phyloP scores from a whole-genome alignment of 2,329 filamentous ascomycete genomes.

The Grosmannia penicillata region DNA sequence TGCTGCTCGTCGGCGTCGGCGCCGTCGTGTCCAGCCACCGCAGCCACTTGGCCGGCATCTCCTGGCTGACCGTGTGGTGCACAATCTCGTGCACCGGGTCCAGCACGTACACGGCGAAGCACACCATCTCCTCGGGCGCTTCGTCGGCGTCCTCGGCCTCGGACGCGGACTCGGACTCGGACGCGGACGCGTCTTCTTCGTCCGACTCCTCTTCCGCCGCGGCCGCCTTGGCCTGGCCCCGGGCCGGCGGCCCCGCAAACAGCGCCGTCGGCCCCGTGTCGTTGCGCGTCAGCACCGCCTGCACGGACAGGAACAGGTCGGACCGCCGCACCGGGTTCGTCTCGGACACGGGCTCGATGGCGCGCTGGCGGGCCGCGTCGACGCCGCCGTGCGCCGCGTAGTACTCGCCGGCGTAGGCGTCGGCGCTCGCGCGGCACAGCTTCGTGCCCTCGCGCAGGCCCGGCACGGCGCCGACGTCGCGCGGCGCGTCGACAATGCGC shows the following conservation, averaged over 20 bases:
- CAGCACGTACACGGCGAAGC: constrained; percentile 65
- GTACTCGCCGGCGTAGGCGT: constrained; percentile 76
- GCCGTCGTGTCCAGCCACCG: constrained; percentile 74
- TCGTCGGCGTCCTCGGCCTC: constrained; percentile 81
- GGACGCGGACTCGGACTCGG: constrained; percentile 78
- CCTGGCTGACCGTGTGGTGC: constrained; percentile 71
- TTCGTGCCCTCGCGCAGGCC: constrained; percentile 81
- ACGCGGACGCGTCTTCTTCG: constrained; percentile 41
- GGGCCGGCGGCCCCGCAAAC: constrained; percentile 38
- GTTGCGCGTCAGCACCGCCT: constrained; percentile 52
- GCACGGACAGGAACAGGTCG: constrained; percentile 90
- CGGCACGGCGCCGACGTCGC: constrained; percentile 66
- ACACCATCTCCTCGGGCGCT: constrained; percentile 45
- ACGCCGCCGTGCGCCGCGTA: constrained; percentile 61
- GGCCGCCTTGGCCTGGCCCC: constrained; percentile 12
- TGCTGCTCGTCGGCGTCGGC: constrained; percentile 37
- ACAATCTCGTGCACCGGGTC: constrained; percentile 87
- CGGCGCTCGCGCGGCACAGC: constrained; percentile 75
- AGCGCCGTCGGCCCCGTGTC: constrained; percentile 30
- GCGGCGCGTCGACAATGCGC: constrained; percentile 53
- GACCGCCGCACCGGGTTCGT: constrained; percentile 82
- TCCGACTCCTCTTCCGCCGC: constrained; percentile 23
- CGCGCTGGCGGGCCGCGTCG: constrained; percentile 64
- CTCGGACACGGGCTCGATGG: constrained; percentile 65
- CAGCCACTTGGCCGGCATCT: constrained; percentile 72